Evolutionary conservation across 305 asterid species (phyloP).

Genomic region (Fraxinus greggii): DNA sequence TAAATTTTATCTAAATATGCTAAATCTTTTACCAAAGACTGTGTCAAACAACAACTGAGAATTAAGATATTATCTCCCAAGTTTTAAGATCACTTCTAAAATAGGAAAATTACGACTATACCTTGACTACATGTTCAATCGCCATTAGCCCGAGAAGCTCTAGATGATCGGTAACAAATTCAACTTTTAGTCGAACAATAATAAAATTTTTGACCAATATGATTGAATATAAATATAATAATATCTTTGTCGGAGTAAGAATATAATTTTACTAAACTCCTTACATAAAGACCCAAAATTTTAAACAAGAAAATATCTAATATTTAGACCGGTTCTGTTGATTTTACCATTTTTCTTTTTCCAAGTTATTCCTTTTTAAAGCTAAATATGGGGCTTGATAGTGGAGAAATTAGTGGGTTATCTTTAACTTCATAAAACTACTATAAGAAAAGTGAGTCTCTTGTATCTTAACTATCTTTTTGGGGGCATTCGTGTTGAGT

Average conservation of each 20-base stretch:
- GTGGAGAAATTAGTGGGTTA: background rate
- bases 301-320: background rate
- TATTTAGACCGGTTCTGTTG: background rate
- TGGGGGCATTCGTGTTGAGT: background rate
- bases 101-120: background rate
- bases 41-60: background rate
- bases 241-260: background rate
- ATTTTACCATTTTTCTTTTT: background rate
- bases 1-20: no score
- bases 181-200: background rate
- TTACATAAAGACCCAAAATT: background rate
- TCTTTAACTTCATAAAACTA: background rate
- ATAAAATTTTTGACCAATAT: background rate
- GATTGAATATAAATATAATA: background rate
- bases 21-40: background rate
- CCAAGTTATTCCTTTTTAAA: background rate
- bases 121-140: background rate
- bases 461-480: background rate
- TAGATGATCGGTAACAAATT: background rate
- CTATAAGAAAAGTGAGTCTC: background rate
- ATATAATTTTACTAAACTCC: background rate
- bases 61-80: background rate
- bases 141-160: background rate
- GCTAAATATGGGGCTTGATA: background rate
- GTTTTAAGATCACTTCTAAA: background rate